Evolutionary conservation across 139 green algal species (phyloP).

Genomic region (Picochlorum sp.): DNA sequence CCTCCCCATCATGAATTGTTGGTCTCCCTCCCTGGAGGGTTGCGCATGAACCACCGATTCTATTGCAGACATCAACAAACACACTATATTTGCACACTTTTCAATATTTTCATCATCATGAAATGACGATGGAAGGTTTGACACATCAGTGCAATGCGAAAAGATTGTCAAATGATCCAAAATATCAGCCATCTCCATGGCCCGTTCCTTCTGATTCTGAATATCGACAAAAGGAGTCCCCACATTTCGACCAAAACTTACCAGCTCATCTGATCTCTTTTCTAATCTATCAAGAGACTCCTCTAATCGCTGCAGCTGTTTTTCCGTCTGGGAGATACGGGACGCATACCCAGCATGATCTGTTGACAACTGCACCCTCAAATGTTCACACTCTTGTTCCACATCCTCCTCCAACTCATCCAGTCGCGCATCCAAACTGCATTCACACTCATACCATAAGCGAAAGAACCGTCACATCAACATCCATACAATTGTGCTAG

Average conservation of each 20-base stretch:
- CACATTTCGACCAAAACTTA: not conserved
- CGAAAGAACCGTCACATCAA: no score
- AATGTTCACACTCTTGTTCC: not conserved
- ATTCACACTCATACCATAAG: not conserved
- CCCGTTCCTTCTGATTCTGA: constrained; percentile 14
- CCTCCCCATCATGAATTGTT: not conserved
- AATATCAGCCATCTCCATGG: constrained; percentile 24
- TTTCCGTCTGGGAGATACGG: not conserved
- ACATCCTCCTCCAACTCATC: constrained; percentile 1
- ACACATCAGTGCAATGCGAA: constrained; percentile 27
- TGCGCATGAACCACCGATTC: not conserved
- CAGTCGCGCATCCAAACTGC: not conserved
- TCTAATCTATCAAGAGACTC: constrained; percentile 3
- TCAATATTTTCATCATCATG: constrained; percentile 35
- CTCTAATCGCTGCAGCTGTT: not conserved
- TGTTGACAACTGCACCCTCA: not conserved
- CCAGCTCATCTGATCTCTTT: not conserved
- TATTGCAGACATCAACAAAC: constrained; percentile 1
- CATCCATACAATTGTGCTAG: no score
- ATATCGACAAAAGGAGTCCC: constrained; percentile 19
- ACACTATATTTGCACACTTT: constrained; percentile 32
- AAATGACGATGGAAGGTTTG: constrained; percentile 42
- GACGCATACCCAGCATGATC: not conserved
- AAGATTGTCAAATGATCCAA: constrained; percentile 40
- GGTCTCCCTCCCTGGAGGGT: not conserved